phyloP scores from a whole-genome alignment of 2,329 filamentous ascomycete genomes.

The Sordariomycetes sp. region DNA sequence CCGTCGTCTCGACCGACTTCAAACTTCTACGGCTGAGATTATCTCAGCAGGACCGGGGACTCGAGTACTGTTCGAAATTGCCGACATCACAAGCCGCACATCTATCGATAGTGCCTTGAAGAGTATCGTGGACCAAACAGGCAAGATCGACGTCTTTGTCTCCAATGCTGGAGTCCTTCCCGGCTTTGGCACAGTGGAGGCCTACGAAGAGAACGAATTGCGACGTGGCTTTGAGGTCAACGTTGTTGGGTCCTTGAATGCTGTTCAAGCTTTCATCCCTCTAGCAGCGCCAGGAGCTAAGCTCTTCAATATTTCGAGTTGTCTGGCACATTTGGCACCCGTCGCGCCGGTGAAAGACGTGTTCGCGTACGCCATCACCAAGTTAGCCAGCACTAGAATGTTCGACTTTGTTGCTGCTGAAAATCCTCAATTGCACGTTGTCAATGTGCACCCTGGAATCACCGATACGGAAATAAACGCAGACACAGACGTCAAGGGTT shows the following conservation, averaged over 20 bases:
- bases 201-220: not conserved
- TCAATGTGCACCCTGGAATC: conserved; percentile 29
- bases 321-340: conserved; percentile 7
- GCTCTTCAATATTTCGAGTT: conserved; percentile 12
- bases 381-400: conserved; percentile 23
- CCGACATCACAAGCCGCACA: conserved; percentile 14
- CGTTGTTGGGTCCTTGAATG: conserved; percentile 12
- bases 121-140: conserved; percentile 1
- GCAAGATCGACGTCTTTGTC: conserved; percentile 22
- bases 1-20: conserved; percentile 18
- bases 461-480: conserved; percentile 18
- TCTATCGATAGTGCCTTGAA: conserved; percentile 2
- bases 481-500: conserved; percentile 11
- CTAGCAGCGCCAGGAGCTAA: conserved; percentile 8
- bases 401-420: conserved; percentile 22
- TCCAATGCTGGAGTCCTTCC: conserved; percentile 12
- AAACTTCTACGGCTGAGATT: conserved; percentile 12
- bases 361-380: conserved; percentile 21
- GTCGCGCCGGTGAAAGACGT: conserved; percentile 10
- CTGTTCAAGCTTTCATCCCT: conserved; percentile 12
- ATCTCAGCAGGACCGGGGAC: conserved; percentile 34
- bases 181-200: not conserved
- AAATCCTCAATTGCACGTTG: conserved; percentile 25
- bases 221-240: conserved; percentile 11
- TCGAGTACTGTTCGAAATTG: conserved; percentile 27